These are phyloP conservation scores for Blastocystis sp. DNA, from an alignment of 352 stramenopile genomes.

Conservation along the genomic window DNA sequence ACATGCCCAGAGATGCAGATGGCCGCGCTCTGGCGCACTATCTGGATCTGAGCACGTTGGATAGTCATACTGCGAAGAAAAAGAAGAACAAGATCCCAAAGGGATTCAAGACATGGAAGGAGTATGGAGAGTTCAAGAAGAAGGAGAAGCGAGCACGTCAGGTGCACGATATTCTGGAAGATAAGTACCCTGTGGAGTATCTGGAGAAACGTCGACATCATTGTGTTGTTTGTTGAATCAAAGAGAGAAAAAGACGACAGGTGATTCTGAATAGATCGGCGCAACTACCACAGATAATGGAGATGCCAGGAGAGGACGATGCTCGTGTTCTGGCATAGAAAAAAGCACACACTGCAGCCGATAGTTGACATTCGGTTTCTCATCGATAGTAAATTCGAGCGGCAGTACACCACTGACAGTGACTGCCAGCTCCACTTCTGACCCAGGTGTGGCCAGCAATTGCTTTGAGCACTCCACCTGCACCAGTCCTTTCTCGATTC, in stretches of 20 bases:
- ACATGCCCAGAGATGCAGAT: slow-evolving; percentile 31
- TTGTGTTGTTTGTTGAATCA: slow-evolving; percentile 2
- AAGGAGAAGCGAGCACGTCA: slow-evolving; percentile 51
- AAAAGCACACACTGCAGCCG: not conserved
- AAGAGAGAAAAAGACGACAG: not conserved
- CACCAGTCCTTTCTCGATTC: not conserved
- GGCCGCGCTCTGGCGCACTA: slow-evolving; percentile 24
- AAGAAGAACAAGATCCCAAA: slow-evolving; percentile 54
- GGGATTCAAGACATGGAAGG: slow-evolving; percentile 60
- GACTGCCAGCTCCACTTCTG: not conserved
- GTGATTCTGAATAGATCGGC: not conserved
- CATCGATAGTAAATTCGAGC: not conserved
- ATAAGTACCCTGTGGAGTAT: slow-evolving; percentile 58
- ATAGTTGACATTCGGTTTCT: not conserved
- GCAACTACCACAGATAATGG: not conserved
- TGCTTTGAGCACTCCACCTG: not conserved
- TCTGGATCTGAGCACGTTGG: slow-evolving; percentile 39
- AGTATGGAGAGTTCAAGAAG: slow-evolving; percentile 61
- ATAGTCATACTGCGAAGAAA: slow-evolving; percentile 48
- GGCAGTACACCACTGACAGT: not conserved
- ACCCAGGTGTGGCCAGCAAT: not conserved
- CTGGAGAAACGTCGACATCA: slow-evolving; percentile 40
- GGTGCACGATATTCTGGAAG: slow-evolving; percentile 56
- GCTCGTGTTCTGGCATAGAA: not conserved
- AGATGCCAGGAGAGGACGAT: not conserved